These are phyloP conservation scores for Tuber umbilicatum DNA, from an alignment of 495 filamentous ascomycete genomes.

Conservation along the genomic window DNA sequence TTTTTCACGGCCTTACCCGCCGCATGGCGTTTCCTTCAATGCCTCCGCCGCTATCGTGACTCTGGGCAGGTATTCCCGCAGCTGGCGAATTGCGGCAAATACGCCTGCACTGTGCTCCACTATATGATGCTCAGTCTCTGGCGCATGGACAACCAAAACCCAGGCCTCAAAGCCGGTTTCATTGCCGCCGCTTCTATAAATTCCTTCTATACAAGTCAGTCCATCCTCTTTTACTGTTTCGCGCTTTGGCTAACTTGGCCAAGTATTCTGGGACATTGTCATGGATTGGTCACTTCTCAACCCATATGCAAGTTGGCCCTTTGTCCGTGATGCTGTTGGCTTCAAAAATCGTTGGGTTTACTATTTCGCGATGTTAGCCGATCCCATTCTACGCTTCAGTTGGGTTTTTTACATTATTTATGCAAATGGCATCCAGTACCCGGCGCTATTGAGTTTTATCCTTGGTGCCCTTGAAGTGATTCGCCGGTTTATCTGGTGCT, in stretches of 20 bases:
- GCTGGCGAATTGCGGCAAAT: conserved; percentile 87
- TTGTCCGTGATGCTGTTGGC: conserved; percentile 72
- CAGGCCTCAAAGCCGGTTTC: conserved; percentile 59
- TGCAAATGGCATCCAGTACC: conserved; percentile 68
- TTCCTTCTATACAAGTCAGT: conserved; percentile 68
- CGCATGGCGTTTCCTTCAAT: conserved; percentile 84
- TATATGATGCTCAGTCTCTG: conserved; percentile 72
- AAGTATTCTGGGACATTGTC: conserved; percentile 85
- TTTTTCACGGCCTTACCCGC: conserved; percentile 80
- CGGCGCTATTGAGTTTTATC: conserved; percentile 66
- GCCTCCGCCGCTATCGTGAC: conserved; percentile 80
- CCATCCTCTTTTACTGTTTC: background rate
- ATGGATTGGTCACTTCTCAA: conserved; percentile 93
- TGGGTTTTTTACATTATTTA: conserved; percentile 95
- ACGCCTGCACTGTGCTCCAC: conserved; percentile 72
- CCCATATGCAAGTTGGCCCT: conserved; percentile 58
- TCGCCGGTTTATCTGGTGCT: conserved; percentile 77
- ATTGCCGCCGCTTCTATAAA: conserved; percentile 74
- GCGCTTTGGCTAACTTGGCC: conserved; percentile 11
- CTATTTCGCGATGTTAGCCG: conserved; percentile 73
- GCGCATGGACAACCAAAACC: conserved; percentile 58
- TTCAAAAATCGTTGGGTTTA: conserved; percentile 73
- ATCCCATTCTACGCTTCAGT: conserved; percentile 84
- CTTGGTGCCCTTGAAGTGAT: conserved; percentile 69
- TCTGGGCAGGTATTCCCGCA: conserved; percentile 85